Conservation (phyloP, 345 rosid species). For the Bruguiera gymnorhiza region DNA sequence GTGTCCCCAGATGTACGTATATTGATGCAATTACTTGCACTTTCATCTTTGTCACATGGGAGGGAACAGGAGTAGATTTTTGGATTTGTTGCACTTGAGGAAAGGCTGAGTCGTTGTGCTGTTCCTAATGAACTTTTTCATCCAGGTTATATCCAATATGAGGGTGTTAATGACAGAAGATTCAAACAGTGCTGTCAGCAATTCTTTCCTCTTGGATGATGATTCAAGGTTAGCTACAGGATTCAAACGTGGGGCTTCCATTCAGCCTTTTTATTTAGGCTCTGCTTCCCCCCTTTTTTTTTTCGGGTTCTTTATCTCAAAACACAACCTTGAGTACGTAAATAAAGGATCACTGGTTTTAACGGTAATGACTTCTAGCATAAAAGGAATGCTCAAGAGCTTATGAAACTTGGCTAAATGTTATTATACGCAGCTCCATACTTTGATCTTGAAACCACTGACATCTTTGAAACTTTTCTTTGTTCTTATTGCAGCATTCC, state of each 20-base stretch:
- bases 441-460: constrained; percentile 2
- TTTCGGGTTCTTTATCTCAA: no score
- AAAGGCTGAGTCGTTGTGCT: background rate
- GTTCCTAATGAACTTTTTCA: background rate
- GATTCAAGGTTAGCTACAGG: constrained; percentile 68
- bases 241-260: background rate
- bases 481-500: constrained; percentile 65
- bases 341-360: no score
- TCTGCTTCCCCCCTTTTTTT: background rate
- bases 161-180: constrained; percentile 94
- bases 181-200: constrained; percentile 91
- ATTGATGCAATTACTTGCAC: constrained; percentile 17
- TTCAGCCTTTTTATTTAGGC: background rate
- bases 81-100: background rate
- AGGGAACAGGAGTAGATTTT: background rate
- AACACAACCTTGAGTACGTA: background rate
- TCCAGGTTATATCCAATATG: constrained; percentile 83
- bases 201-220: constrained; percentile 87
- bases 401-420: background rate
- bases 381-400: no score
- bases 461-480: background rate
- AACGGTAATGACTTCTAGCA: no score
- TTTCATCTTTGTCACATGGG: constrained; percentile 18
- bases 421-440: background rate
- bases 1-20: constrained; percentile 81